phyloP scores from a whole-genome alignment of 1,139 yeast genomes.

The Yamadazyma taylorii region DNA sequence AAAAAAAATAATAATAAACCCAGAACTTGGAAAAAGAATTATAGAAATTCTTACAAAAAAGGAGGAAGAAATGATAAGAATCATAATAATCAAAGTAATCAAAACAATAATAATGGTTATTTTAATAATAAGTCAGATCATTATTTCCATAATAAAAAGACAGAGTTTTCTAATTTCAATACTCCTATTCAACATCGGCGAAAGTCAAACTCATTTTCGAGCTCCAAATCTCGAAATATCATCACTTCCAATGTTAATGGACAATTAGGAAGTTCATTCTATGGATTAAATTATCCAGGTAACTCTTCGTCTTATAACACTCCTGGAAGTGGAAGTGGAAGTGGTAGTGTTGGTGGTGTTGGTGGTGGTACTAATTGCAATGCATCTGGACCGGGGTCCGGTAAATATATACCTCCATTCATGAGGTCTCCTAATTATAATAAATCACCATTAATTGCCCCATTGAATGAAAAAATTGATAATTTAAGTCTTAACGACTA shows the following conservation, averaged over 20 bases:
- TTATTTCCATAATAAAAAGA: constrained; percentile 17
- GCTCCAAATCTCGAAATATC: constrained; percentile 23
- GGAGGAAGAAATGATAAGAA: constrained; percentile 15
- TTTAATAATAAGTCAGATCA: constrained; percentile 16
- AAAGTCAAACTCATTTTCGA: constrained; percentile 34
- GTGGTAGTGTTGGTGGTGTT: too few relatives aligned
- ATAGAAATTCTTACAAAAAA: constrained; percentile 13
- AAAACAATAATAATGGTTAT: constrained; percentile 10
- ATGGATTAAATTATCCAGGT: background rate
- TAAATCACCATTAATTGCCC: constrained; percentile 36
- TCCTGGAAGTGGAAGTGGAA: background rate
- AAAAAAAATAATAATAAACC: constrained; percentile 33
- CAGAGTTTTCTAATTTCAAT: constrained; percentile 12
- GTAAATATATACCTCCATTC: constrained; percentile 48
- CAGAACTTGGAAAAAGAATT: constrained; percentile 20
- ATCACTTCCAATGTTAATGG: constrained; percentile 7
- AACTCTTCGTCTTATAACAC: too few relatives aligned
- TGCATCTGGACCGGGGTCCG: constrained; percentile 19
- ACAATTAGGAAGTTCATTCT: constrained; percentile 5
- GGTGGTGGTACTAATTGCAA: background rate
- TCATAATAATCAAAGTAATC: constrained; percentile 14
- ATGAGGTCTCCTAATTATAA: constrained; percentile 40
- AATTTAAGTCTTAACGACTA: constrained; percentile 31
- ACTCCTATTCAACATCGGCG: constrained; percentile 16
- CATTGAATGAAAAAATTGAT: constrained; percentile 42